Base-by-base conservation (phyloP, 148 eudicot genomes). In the Chenopodium quinoa region DNA sequence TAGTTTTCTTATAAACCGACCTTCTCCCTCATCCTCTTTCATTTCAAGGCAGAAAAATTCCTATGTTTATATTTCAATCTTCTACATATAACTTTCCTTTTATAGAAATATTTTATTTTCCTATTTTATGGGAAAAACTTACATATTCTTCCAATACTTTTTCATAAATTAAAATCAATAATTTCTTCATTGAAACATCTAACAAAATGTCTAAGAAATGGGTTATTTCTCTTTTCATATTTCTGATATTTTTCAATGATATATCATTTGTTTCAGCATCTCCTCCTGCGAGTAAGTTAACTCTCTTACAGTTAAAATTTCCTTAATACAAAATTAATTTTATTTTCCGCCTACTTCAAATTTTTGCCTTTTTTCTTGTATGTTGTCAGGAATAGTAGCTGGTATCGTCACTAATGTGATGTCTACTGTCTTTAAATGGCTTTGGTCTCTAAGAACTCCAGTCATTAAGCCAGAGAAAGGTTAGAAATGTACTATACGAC, bases 241-340 rank as follows among this genome's bases (percentile, higher is more conserved):
- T 82, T 56, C 47, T 86, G 10, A 52, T 93, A 60, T 75, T 86
- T 25, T 70, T 91, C 27, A 60, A 78, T 83, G 91, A 86, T 52
- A 79, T 79, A 48, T 88, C 93, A 52, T 84, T 91, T 73, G 97
- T 86, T 81, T 90, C 93, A 62, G 92, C 93, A 72, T 86, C 91
- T 32, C 92, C 97, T 71, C 93, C 94, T 84, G 92, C 91, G 85
- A 90, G 97, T 93, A 29, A 91, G 93, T 87, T 32, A 56, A 72
- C 12, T 2, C 17, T 44, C 11, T 40, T 46, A 40, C 44, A 6
- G 7, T 40, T 40, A 4, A 4, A 6, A 12, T 37, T 14, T 73
- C 31, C 1, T n/a, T 1, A 4, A 2, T 23, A 4, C 11, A 3
- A 4, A 22, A 14, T 1, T 0, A 17, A 14, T 12, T 56, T 56